Base-by-base conservation (phyloP, 331 rosid species). In the Saraca asoca region DNA sequence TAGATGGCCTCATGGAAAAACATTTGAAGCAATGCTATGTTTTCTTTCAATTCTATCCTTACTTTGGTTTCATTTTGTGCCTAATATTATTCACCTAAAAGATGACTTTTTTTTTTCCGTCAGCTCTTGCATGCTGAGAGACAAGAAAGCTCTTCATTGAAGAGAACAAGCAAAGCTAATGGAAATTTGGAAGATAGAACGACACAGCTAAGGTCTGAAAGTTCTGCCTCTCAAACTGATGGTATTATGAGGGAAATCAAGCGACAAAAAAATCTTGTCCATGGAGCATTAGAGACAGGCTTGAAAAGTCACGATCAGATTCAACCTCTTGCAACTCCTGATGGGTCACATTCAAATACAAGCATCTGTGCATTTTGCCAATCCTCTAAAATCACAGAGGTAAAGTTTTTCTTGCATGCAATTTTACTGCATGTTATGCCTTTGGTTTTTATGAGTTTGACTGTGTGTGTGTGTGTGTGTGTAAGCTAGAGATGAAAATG, bases 331-430 rank as follows among this genome's bases (percentile, higher is more conserved):
- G 31, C 31, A 24, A 24, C 3, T 24, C 31, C 31, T 1, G 31
- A 24, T 1, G 31, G 3, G 3, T 77, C 67, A 39, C 10, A 29
- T 62, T 50, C 52, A 48, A 66, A 50, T 71, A 62, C 70, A 65
- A 71, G 60, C 42, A 69, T 58, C 38, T 93, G 98, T 79, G 90
- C 83, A 11, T 93, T 93, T 83, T 93, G 98, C 79, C 97, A 90
- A 73, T 86, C 96, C 53, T 84, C 78, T 64, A 65, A 64, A 75
- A 67, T 63, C 68, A 84, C 96, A 2, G 86, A 82, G 95, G 98
- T 90, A 75, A 20, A 20, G 39, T 69, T 38, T 55, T 29, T 57
- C 9, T 31, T 63, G 14, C 38, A 13, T 44, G 39, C 31, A 68
- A 57, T 24, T 29, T 64, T 24, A 24, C 12, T 18, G 12, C 16